phyloP scores from a whole-genome alignment of 164 flowering plant species.

The Cinnamomum micranthum region DNA sequence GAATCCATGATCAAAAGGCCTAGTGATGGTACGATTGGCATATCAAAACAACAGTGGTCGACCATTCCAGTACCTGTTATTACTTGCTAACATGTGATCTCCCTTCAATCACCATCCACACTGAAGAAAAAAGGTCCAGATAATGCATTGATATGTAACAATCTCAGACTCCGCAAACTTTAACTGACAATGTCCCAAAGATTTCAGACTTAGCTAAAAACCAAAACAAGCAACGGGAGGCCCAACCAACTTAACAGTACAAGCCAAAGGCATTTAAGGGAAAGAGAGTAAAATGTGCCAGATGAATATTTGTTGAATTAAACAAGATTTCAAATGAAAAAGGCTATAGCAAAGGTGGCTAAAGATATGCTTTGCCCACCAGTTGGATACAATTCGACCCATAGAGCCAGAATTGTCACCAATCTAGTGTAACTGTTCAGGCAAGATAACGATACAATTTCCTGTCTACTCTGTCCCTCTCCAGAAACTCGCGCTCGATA shows the following conservation, averaged over 20 bases:
- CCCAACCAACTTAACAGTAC: neutral
- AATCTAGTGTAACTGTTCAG: conserved; percentile 22
- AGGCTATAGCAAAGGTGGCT: neutral
- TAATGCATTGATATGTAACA: too few relatives aligned
- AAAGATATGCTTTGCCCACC: neutral
- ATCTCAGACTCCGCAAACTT: too few relatives aligned
- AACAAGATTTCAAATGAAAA: neutral
- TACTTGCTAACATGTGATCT: too few relatives aligned
- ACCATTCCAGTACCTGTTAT: too few relatives aligned
- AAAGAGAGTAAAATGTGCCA: neutral
- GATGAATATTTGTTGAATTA: neutral
- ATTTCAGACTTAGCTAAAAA: neutral
- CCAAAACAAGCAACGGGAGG: neutral
- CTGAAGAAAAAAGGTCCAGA: too few relatives aligned
- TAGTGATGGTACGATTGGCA: too few relatives aligned
- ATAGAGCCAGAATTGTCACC: neutral
- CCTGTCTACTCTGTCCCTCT: conserved; percentile 79
- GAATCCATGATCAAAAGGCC: too few relatives aligned
- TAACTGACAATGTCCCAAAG: too few relatives aligned
- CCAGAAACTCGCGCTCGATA: conserved; percentile 93
- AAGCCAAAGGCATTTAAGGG: neutral
- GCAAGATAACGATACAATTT: conserved; percentile 87
- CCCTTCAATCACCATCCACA: too few relatives aligned
- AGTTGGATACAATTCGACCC: neutral
- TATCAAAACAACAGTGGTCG: too few relatives aligned